Evolutionary conservation across 2,329 filamentous ascomycete genomes (phyloP), one percentile per base, ranked within the genome.

Genomic region (Epichloe elymi): DNA sequence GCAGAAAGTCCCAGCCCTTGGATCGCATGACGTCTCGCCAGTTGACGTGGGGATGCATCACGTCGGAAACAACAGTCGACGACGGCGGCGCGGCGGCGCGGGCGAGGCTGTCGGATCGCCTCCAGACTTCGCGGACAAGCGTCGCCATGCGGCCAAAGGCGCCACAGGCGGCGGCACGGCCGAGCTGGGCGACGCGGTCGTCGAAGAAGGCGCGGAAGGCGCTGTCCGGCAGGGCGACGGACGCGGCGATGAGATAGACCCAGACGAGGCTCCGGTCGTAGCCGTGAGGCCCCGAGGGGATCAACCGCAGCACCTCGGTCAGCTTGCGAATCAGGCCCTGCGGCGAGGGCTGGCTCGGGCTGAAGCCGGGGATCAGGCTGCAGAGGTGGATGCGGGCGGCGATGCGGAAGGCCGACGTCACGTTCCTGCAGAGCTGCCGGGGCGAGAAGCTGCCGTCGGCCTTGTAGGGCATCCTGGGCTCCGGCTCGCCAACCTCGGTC

Each of bases 301-400:
- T 90, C 66, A 80, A 85, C 51, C 86, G 80, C 56, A 97, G 82
- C 37, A 85, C 80, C 52, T 80, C 78, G 26, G 85, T 82, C 55
- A 96, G 80, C 61, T 87, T 86, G 54, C 85, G 79, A 41, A 96
- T 80, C 23, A 97, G 76, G 57, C 83, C 83, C 60, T 85, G 74
- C 61, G 83, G 90, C 64, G 83, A 88, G 8, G 74, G 73, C 60
- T 93, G 84, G 52, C 75, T 76, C 46, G 86, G 85, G 60, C 84
- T 82, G 70, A 91, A 93, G 51, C 89, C 89, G 0, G 91, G 91
- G 0, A 97, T 87, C 37, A 98, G 76, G 63, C 87, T 90, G 80
- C 89, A 95, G n/a, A 97, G 82, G 70, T 96, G 96, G 70, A 98
- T 89, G 63, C 91, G 85, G 3, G 91, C 90, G 2, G 91, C 91